Conservation (phyloP, 805 yeast species). For the Komagataella pseudopastoris region DNA sequence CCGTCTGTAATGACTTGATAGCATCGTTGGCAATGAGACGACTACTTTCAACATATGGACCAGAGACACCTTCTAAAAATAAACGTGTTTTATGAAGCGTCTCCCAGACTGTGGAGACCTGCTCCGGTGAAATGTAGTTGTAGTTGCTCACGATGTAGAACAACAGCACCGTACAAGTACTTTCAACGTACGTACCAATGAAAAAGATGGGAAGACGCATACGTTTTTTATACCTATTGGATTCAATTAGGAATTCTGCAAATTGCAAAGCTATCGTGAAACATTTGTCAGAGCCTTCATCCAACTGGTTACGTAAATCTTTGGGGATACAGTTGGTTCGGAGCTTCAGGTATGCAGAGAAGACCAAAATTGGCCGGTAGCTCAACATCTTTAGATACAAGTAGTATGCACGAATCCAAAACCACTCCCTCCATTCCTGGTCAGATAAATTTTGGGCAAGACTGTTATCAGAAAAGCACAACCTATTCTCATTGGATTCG, state of each 20-base stretch:
- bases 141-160: conserved; percentile 8
- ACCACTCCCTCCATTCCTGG: conserved; percentile 9
- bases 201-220: conserved; percentile 11
- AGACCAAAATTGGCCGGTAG: conserved; percentile 12
- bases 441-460: not conserved
- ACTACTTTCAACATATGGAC: conserved; percentile 9
- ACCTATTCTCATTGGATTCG: conserved; percentile 5
- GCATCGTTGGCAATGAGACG: conserved; percentile 11
- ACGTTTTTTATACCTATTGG: conserved; percentile 7
- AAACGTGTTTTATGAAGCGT: conserved; percentile 9
- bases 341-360: conserved; percentile 10
- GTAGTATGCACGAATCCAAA: conserved; percentile 14
- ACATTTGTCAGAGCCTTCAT: conserved; percentile 8
- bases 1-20: conserved; percentile 6
- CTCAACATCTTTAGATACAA: conserved; percentile 11
- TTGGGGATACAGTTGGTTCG: conserved; percentile 5
- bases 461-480: conserved; percentile 3
- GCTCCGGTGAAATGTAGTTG: conserved; percentile 6
- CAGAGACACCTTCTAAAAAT: conserved; percentile 10
- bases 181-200: conserved; percentile 11
- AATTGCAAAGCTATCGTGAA: conserved; percentile 9
- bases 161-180: conserved; percentile 10
- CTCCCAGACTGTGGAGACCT: conserved; percentile 9
- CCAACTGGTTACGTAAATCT: conserved; percentile 2
- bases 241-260: conserved; percentile 8